These are phyloP conservation scores for Wilcoxina mikolae DNA, from an alignment of 495 filamentous ascomycete genomes.

Conservation along the genomic window DNA sequence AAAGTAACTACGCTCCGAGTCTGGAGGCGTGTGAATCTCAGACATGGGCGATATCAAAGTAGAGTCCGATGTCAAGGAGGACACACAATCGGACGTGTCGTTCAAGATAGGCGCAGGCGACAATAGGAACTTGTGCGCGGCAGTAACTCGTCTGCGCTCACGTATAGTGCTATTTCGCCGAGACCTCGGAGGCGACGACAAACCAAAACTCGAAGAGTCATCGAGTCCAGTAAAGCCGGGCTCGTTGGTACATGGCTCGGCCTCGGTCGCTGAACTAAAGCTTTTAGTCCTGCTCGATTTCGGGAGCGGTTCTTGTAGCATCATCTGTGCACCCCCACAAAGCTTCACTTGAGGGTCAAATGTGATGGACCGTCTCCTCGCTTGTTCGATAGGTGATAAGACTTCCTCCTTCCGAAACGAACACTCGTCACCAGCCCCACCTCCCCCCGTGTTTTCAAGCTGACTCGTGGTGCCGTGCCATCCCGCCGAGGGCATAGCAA, in stretches of 20 bases:
- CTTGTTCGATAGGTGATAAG: no score
- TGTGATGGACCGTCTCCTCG: conserved; percentile 30
- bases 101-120: not conserved
- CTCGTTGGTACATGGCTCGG: no score
- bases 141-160: not conserved
- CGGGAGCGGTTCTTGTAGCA: conserved; percentile 29
- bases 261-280: no score
- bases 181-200: not conserved
- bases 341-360: conserved; percentile 33
- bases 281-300: conserved; percentile 19
- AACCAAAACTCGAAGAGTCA: no score
- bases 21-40: not conserved
- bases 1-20: conserved; percentile 1
- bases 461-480: not conserved
- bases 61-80: conserved; percentile 47
- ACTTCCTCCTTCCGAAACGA: no score
- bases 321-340: conserved; percentile 29
- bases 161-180: not conserved
- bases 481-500: conserved; percentile 1
- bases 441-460: not conserved
- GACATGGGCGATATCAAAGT: conserved; percentile 39
- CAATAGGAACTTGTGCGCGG: not conserved
- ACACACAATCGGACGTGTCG: conserved; percentile 14
- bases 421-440: not conserved
- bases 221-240: no score